Percentiles rank a stretch among this genome's conserved stretches.
These are phyloP conservation scores for Corylus americana DNA, from an alignment of 306 rosid species.

Conservation along the genomic window DNA sequence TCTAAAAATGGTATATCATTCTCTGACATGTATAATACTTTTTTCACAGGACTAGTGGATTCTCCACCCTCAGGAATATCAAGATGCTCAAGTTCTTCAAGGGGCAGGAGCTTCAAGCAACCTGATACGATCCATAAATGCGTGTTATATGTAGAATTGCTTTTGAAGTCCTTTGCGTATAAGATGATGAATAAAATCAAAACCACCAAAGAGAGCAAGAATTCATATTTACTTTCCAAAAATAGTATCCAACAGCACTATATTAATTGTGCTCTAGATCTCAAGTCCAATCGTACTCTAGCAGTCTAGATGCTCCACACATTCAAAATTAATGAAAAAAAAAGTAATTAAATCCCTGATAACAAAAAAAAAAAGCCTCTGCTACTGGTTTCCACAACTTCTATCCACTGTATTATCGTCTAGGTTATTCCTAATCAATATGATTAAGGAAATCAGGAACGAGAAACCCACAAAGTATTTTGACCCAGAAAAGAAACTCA, in stretches of 20 bases:
- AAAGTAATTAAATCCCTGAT: neutral
- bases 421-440: neutral
- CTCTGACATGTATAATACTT: constrained; percentile 54
- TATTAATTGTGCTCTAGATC: neutral
- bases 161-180: neutral
- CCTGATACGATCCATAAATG: constrained; percentile 48
- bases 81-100: constrained; percentile 77
- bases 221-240: neutral
- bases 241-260: neutral
- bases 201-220: neutral
- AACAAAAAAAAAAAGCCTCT: neutral
- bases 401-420: neutral
- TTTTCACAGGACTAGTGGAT: constrained; percentile 41
- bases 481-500: neutral
- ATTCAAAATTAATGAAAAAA: neutral
- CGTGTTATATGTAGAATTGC: constrained; percentile 6
- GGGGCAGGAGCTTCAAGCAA: constrained; percentile 81
- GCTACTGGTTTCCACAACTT: neutral
- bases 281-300: neutral
- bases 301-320: neutral
- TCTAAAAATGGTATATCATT: constrained; percentile 39
- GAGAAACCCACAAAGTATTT: neutral
- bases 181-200: neutral
- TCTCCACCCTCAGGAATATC: constrained; percentile 52
- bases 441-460: neutral